A percentile compares a stretch with the other conserved stretches of the same genome.
phyloP scores from a whole-genome alignment of 176 grass and related monocot species.

The Triticum timopheevii region DNA sequence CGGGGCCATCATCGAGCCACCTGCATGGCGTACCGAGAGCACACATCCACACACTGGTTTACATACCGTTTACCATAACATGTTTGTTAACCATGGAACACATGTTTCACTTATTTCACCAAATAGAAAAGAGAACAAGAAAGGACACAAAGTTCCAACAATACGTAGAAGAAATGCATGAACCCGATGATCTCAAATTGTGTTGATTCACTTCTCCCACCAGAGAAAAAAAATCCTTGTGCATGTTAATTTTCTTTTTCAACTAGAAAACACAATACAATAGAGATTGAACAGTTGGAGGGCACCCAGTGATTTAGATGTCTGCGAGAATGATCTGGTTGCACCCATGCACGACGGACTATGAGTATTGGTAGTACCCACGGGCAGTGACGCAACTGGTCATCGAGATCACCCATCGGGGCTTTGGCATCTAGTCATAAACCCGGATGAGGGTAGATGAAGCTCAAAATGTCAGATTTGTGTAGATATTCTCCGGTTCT shows the following conservation, averaged over 20 bases:
- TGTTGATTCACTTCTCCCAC: constrained; percentile 66
- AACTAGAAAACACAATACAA: constrained; percentile 57
- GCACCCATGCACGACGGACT: constrained; percentile 82
- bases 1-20: too few relatives aligned
- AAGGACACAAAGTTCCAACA: background rate
- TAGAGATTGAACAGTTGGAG: constrained; percentile 80
- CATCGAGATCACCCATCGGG: constrained; percentile 89
- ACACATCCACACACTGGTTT: too few relatives aligned
- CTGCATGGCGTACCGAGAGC: too few relatives aligned
- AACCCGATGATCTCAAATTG: background rate
- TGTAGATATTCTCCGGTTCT: background rate
- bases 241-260: constrained; percentile 84
- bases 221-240: constrained; percentile 78
- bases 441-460: background rate
- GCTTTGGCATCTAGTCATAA: constrained; percentile 62
- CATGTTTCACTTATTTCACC: background rate
- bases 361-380: constrained; percentile 95
- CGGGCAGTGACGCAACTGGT: constrained; percentile 80
- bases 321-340: constrained; percentile 75
- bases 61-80: background rate
- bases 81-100: background rate
- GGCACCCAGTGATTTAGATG: constrained; percentile 79
- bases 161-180: background rate
- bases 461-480: background rate
- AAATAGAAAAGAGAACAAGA: background rate